Conservation (phyloP, 108 stramenopile genomes). For the Nitzschia sp. region DNA sequence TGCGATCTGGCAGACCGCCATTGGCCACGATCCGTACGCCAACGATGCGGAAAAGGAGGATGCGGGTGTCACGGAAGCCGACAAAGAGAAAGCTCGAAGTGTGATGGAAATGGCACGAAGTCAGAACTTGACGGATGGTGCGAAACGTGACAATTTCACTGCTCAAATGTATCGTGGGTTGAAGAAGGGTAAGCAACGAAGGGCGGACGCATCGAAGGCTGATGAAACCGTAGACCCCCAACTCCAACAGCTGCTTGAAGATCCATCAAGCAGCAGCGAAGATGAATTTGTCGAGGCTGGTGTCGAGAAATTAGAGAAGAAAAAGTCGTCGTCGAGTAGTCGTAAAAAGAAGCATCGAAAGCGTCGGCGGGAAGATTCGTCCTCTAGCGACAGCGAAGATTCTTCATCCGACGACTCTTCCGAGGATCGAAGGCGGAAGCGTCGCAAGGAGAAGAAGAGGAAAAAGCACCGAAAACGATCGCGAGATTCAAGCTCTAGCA, state of each 20-base stretch:
- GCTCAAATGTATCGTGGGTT: conserved; percentile 75
- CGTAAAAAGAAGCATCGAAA: conserved; percentile 38
- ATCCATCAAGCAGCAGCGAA: conserved; percentile 69
- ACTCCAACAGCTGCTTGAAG: conserved; percentile 51
- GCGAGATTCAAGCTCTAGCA: conserved; percentile 7
- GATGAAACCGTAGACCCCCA: conserved; percentile 25
- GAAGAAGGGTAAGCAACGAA: conserved; percentile 73
- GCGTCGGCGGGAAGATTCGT: conserved; percentile 17
- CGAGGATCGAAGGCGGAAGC: conserved; percentile 16
- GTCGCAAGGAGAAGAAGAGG: conserved; percentile 34
- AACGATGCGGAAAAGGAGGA: conserved; percentile 13
- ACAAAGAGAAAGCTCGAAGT: conserved; percentile 62
- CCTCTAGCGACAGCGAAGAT: conserved; percentile 27
- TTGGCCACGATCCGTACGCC: conserved; percentile 83
- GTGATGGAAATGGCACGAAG: conserved; percentile 74
- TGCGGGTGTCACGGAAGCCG: conserved; percentile 18
- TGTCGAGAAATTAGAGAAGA: conserved; percentile 41
- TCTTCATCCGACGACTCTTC: conserved; percentile 41
- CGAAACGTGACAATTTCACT: conserved; percentile 76
- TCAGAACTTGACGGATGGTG: conserved; percentile 76
- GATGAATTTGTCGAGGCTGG: conserved; percentile 72
- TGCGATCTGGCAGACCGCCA: conserved; percentile 84
- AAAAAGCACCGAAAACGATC: conserved; percentile 15
- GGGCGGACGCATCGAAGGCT: conserved; percentile 23
- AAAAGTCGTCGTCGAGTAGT: conserved; percentile 30